phyloP scores from a whole-genome alignment of 495 filamentous ascomycete genomes.

The Usnea hakonensis region DNA sequence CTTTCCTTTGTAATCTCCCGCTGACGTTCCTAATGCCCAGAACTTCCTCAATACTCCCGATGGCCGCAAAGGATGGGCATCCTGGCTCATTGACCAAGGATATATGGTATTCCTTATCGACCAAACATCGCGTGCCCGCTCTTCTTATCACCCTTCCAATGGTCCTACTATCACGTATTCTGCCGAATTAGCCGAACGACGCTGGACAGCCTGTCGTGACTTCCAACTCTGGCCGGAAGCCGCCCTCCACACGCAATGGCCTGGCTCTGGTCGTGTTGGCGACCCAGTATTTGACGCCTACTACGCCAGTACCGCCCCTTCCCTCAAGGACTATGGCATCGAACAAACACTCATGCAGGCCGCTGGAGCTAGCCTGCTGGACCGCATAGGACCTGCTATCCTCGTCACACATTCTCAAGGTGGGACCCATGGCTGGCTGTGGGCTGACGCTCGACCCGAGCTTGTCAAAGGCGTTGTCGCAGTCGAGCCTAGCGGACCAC shows the following conservation, averaged over 20 bases:
- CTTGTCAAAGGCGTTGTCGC: conserved; percentile 27
- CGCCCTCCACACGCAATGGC: conserved; percentile 47
- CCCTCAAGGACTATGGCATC: conserved; percentile 17
- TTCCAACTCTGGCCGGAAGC: conserved; percentile 42
- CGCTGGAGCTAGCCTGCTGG: conserved; percentile 30
- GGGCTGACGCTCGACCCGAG: conserved; percentile 28
- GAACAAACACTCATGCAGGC: conserved; percentile 23
- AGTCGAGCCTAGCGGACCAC: conserved; percentile 25
- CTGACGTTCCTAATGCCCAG: conserved; percentile 16
- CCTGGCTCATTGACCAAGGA: conserved; percentile 38
- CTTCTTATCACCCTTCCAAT: conserved; percentile 30
- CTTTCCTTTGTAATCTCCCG: neutral
- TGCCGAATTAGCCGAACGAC: conserved; percentile 31
- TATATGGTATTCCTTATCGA: conserved; percentile 43
- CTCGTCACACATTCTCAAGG: conserved; percentile 32
- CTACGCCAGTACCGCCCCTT: conserved; percentile 30
- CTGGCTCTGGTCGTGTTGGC: conserved; percentile 31
- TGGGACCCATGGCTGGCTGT: conserved; percentile 28
- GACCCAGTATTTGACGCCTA: conserved; percentile 45
- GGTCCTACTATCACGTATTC: conserved; percentile 29
- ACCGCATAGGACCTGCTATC: conserved; percentile 28
- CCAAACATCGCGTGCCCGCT: conserved; percentile 38
- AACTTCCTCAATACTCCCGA: conserved; percentile 44
- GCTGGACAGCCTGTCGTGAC: conserved; percentile 34
- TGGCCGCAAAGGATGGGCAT: conserved; percentile 40